Evolutionary conservation across 768 basidiomycete genomes (phyloP).

Genomic region (Lactarius quietus): DNA sequence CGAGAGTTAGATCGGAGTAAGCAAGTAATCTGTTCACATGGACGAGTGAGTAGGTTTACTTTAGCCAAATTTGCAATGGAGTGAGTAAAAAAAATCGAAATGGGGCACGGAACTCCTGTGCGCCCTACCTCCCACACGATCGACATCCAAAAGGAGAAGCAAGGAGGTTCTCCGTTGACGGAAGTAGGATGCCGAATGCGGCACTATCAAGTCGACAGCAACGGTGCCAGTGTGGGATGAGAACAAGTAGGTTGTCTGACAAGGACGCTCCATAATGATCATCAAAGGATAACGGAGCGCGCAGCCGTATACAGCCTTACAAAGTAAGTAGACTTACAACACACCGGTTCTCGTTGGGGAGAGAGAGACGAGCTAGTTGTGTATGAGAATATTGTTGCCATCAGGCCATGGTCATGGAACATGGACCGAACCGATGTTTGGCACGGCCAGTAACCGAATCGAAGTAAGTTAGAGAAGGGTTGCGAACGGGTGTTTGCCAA

Average conservation of each 20-base stretch:
- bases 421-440: neutral
- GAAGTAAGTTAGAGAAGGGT: conserved; percentile 5
- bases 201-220: conserved; percentile 5
- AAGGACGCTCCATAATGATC: conserved; percentile 16
- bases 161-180: conserved; percentile 1
- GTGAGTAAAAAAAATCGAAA: conserved; percentile 12
- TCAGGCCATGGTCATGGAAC: neutral
- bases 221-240: conserved; percentile 2
- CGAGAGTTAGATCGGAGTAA: conserved; percentile 1
- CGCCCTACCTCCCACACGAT: conserved; percentile 12
- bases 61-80: conserved; percentile 7
- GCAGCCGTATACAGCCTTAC: conserved; percentile 1
- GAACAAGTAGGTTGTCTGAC: conserved; percentile 6
- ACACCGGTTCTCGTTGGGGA: neutral
- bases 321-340: conserved; percentile 15
- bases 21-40: neutral
- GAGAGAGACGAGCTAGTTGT: neutral
- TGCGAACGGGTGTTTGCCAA: neutral
- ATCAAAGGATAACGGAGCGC: conserved; percentile 19
- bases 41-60: neutral
- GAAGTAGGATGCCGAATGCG: conserved; percentile 6
- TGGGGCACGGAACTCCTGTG: conserved; percentile 1
- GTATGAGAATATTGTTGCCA: neutral
- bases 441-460: neutral
- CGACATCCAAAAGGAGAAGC: conserved; percentile 12